Conservation (phyloP, 768 basidiomycete genomes). For the Boletus rex-veris region DNA sequence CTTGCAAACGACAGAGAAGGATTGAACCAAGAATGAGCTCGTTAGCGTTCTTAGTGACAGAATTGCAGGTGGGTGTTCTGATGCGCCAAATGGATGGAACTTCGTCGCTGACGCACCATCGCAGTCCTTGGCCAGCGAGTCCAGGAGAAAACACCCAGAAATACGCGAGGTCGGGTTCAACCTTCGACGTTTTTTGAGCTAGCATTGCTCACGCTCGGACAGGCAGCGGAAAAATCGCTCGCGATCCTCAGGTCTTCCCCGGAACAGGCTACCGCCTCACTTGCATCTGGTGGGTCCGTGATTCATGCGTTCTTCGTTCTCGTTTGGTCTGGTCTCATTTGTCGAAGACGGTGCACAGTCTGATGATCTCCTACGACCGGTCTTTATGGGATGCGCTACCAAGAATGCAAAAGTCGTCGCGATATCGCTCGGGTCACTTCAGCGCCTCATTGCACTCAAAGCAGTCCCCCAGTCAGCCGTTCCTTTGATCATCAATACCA, state of each 20-base stretch:
- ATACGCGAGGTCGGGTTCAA: constrained; percentile 77
- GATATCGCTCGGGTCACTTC: constrained; percentile 86
- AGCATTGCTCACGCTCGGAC: constrained; percentile 7
- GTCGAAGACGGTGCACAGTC: constrained; percentile 70
- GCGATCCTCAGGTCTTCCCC: constrained; percentile 78
- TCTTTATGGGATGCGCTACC: constrained; percentile 92
- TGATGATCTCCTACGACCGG: constrained; percentile 76
- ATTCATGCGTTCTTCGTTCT: background rate
- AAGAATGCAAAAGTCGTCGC: constrained; percentile 93
- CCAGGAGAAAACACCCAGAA: constrained; percentile 84
- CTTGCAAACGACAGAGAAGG: background rate
- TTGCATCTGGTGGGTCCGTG: constrained; percentile 64
- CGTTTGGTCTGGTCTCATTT: constrained; percentile 7
- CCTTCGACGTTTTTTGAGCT: background rate
- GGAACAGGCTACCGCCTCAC: constrained; percentile 66
- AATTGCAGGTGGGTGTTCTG: constrained; percentile 53
- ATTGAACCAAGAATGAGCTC: constrained; percentile 50
- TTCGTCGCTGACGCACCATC: constrained; percentile 3
- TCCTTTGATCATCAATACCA: constrained; percentile 74
- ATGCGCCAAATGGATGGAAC: background rate
- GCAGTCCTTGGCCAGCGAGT: constrained; percentile 85
- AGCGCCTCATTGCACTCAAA: constrained; percentile 82
- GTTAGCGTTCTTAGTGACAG: constrained; percentile 66
- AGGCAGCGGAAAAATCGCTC: constrained; percentile 88
- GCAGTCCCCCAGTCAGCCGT: constrained; percentile 81